Percentiles rank a stretch among this genome's conserved stretches.
phyloP scores from a whole-genome alignment of 2,329 filamentous ascomycete species.

The Niveomyces coronatus region DNA sequence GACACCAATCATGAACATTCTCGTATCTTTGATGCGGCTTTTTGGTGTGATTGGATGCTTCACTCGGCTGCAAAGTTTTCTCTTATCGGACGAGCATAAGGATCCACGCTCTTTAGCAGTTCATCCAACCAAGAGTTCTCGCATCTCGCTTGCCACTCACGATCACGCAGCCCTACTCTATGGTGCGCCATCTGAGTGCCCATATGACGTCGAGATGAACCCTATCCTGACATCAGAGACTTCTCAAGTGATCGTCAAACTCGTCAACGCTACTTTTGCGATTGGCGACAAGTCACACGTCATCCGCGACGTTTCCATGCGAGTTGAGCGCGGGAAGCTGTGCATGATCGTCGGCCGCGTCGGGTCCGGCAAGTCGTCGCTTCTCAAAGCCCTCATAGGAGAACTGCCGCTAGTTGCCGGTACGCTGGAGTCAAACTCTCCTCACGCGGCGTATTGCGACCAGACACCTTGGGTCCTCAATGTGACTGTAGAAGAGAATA shows the following conservation, averaged over 20 bases:
- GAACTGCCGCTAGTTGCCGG: conserved; percentile 22
- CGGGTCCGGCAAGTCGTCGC: conserved; percentile 33
- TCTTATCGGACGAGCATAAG: conserved; percentile 18
- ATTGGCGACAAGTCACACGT: conserved; percentile 12
- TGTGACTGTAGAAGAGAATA: conserved; percentile 17
- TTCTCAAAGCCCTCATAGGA: conserved; percentile 28
- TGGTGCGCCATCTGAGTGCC: no score
- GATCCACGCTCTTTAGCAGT: conserved; percentile 7
- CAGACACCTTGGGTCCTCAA: conserved; percentile 18
- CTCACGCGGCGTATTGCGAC: conserved; percentile 29
- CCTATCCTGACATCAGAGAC: background rate
- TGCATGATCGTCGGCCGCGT: conserved; percentile 31
- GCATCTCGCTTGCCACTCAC: background rate
- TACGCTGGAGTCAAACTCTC: conserved; percentile 14
- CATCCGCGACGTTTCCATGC: conserved; percentile 18
- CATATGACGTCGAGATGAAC: background rate
- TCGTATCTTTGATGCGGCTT: conserved; percentile 23
- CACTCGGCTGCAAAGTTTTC: conserved; percentile 22
- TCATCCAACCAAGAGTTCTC: background rate
- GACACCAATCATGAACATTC: conserved; percentile 22
- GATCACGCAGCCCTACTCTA: background rate
- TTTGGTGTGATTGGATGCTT: conserved; percentile 24
- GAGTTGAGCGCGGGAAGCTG: conserved; percentile 13
- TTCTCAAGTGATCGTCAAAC: background rate
- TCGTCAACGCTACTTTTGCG: conserved; percentile 12